Evolutionary conservation across 495 filamentous ascomycete genomes (phyloP), one percentile per base, ranked within the genome.

Genomic region (Hyaloscypha finlandica): DNA sequence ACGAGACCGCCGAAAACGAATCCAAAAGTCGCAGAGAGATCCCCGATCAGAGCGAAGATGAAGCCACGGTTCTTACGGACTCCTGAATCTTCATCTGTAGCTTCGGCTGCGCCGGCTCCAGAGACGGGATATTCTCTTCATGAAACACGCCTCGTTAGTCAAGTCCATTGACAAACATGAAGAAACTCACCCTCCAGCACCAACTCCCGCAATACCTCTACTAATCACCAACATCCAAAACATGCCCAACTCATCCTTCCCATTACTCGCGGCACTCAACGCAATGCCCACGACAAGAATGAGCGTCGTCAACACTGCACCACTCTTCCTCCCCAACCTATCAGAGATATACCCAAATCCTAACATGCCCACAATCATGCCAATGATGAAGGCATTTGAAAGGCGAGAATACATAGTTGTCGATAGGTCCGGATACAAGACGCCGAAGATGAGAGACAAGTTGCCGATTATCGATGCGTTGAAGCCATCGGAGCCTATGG

Each of bases 221-320:
- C 81, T 77, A 25, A 84, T 72, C 4, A 81, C 78, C 73, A 85
- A 76, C 79, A 84, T 83, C 81, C 80, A 84, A 64, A 83, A 82
- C 78, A 84, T 79, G 65, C 80, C 81, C 31, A 75, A 48, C 62
- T 80, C 76, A 5, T 79, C 81, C 19, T 70, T 68, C 31, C 81
- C 83, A 59, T 79, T 75, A 9, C 79, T 77, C 1, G 80, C 81
- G 3, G 83, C 81, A 19, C 80, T 78, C n/a, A 84, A 64, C 20
- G 82, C 79, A 4, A 80, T 78, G 4, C 83, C 83, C 52, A 85
- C 35, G 33, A 84, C 79, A n/a, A 84, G 78, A 74, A 84, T 77
- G 0, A 78, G 58, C 1, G 83, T 83, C 2, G 81, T 84, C 29
- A 77, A 74, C 11, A 84, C 69, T 53, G 83, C 82, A 39, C 79